These are phyloP conservation scores for Huntiella moniliformis DNA, from an alignment of 2,329 filamentous ascomycete genomes.

Conservation along the genomic window DNA sequence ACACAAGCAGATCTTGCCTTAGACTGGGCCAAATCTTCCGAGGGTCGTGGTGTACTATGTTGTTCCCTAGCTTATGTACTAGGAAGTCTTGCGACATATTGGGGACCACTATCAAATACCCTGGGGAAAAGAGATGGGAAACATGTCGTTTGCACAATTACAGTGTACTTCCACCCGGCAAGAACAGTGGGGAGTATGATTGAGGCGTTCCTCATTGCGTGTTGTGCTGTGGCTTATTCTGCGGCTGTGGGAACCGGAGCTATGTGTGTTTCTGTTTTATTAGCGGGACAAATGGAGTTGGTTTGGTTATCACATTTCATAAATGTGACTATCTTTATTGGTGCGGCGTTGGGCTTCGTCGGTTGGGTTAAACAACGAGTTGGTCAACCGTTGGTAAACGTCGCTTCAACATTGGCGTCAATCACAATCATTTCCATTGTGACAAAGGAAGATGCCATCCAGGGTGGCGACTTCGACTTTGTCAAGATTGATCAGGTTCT, in stretches of 20 bases:
- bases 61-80: constrained; percentile 79
- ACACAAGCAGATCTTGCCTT: constrained; percentile 25
- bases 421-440: constrained; percentile 78
- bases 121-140: constrained; percentile 78
- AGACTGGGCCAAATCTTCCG: constrained; percentile 49
- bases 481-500: constrained; percentile 66
- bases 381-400: constrained; percentile 63
- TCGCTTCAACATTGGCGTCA: constrained; percentile 68
- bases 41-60: constrained; percentile 67
- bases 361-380: constrained; percentile 73
- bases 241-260: constrained; percentile 56
- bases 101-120: constrained; percentile 49
- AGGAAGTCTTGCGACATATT: constrained; percentile 72
- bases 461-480: constrained; percentile 62
- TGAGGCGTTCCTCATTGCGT: constrained; percentile 60
- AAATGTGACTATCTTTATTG: constrained; percentile 67
- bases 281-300: constrained; percentile 46
- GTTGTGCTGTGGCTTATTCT: constrained; percentile 57
- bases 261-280: constrained; percentile 74
- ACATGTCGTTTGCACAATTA: constrained; percentile 82
- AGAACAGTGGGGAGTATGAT: constrained; percentile 77
- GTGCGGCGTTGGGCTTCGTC: constrained; percentile 69
- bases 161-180: constrained; percentile 86
- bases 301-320: constrained; percentile 57
- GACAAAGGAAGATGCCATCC: constrained; percentile 79